These are phyloP conservation scores for Buddleja alternifolia DNA, from an alignment of 257 asterid species.

Conservation along the genomic window DNA sequence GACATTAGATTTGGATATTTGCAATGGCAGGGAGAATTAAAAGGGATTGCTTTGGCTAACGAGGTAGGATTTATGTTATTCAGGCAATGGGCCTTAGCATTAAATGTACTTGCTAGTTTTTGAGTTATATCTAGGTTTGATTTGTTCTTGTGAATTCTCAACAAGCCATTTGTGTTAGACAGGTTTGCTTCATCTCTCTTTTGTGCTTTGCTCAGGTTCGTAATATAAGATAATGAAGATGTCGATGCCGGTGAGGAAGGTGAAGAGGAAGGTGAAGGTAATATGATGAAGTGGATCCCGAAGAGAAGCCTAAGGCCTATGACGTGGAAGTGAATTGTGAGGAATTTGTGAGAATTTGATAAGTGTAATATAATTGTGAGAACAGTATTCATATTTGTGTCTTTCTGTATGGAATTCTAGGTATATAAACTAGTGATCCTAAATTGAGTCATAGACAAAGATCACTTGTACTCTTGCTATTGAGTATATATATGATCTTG, in stretches of 20 bases:
- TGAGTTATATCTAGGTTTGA: neutral
- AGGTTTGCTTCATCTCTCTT: constrained; percentile 25
- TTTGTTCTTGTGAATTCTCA: neutral
- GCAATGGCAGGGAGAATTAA: neutral
- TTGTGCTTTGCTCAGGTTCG: neutral
- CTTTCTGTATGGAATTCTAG: too few relatives aligned
- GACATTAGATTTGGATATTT: neutral
- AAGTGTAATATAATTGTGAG: too few relatives aligned
- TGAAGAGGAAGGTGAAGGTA: constrained; percentile 22
- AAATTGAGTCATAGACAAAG: too few relatives aligned
- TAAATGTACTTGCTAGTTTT: neutral
- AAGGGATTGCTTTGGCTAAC: neutral
- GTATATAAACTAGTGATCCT: too few relatives aligned
- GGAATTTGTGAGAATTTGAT: too few relatives aligned
- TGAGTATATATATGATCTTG: too few relatives aligned
- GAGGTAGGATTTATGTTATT: neutral
- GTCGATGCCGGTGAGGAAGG: constrained; percentile 25
- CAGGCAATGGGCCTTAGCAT: neutral
- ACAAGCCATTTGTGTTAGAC: neutral
- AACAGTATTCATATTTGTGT: too few relatives aligned
- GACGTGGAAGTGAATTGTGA: constrained; percentile 24
- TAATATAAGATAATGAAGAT: constrained; percentile 21
- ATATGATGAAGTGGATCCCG: constrained; percentile 9
- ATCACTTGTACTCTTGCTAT: too few relatives aligned
- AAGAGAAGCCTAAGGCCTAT: constrained; percentile 14